These are phyloP conservation scores for Euphrasia arctica DNA, from an alignment of 305 asterid species.

Conservation along the genomic window DNA sequence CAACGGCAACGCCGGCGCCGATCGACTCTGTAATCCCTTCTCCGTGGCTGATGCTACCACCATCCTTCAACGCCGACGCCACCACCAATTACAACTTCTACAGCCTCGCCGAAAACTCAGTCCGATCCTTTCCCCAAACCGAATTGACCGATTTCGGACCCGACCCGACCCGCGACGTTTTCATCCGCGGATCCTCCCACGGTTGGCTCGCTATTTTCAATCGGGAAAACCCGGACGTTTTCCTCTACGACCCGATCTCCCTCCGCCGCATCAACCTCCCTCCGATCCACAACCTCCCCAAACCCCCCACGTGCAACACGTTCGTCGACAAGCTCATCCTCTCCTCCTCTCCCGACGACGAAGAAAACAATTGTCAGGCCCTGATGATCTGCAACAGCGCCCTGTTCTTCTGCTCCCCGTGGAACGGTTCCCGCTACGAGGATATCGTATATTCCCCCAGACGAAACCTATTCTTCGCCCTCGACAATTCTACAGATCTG, in stretches of 20 bases:
- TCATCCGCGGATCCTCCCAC: neutral
- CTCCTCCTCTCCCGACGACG: constrained; percentile 15
- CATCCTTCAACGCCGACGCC: neutral
- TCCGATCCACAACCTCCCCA: neutral
- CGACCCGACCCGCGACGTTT: neutral
- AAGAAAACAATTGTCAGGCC: neutral
- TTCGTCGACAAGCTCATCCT: neutral
- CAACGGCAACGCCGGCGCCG: too few species aligned
- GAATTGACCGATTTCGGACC: too few species aligned
- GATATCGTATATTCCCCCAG: neutral
- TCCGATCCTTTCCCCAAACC: neutral
- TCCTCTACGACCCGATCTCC: constrained; percentile 6
- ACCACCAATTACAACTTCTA: neutral
- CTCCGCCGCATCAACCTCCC: constrained; percentile 9
- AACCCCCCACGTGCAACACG: neutral
- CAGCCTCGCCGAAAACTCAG: constrained; percentile 4
- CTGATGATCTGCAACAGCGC: neutral
- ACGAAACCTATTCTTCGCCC: neutral
- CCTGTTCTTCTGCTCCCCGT: constrained; percentile 6
- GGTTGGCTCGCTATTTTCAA: constrained; percentile 3
- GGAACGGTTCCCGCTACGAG: neutral
- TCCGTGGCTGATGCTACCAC: constrained; percentile 5
- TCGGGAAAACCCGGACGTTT: neutral
- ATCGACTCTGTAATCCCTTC: too few species aligned
- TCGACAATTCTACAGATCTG: neutral